A percentile compares a stretch with the other conserved stretches of the same genome.
phyloP scores from a whole-genome alignment of 2,329 filamentous ascomycete species.

The Penicillium brasilianum region DNA sequence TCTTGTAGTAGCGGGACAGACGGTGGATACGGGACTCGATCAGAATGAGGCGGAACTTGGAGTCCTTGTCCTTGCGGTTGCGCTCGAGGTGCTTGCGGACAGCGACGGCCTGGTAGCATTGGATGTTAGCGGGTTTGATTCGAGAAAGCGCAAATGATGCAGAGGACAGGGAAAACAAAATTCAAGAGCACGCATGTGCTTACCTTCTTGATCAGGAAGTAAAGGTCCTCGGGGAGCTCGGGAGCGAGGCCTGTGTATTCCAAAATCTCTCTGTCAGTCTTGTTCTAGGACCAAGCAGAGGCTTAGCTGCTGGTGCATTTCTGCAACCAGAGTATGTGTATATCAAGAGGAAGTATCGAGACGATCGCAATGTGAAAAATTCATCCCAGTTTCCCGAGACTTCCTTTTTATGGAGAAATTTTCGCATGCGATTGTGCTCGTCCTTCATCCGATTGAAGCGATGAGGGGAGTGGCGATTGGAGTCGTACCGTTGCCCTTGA shows the following conservation, averaged over 20 bases:
- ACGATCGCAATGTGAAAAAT: not conserved
- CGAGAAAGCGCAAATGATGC: not conserved
- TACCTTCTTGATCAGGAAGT: conserved; percentile 99
- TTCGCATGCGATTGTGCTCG: conserved; percentile 21
- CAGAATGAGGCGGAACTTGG: conserved; percentile 99
- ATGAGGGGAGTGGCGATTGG: conserved; percentile 30
- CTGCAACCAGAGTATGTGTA: conserved; percentile 32
- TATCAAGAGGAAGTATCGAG: conserved; percentile 17
- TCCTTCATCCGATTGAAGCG: conserved; percentile 33
- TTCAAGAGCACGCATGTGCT: conserved; percentile 26
- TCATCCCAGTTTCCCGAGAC: conserved; percentile 1
- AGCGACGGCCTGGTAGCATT: conserved; percentile 73
- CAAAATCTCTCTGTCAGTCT: conserved; percentile 89
- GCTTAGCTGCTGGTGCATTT: conserved; percentile 58
- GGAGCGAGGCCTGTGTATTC: conserved; percentile 87
- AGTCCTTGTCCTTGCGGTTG: conserved; percentile 99
- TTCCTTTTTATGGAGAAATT: conserved; percentile 1
- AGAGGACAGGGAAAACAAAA: not conserved
- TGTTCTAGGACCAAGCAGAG: conserved; percentile 78
- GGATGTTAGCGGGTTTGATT: conserved; percentile 9
- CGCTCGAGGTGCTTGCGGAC: conserved; percentile 99
- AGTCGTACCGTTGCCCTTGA: conserved; percentile 91
- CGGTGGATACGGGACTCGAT: conserved; percentile 99
- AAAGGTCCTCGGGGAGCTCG: conserved; percentile 98
- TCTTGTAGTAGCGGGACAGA: conserved; percentile 99